Evolutionary conservation across 495 filamentous ascomycete genomes (phyloP).

Genomic region (Xylaria bambusicola): DNA sequence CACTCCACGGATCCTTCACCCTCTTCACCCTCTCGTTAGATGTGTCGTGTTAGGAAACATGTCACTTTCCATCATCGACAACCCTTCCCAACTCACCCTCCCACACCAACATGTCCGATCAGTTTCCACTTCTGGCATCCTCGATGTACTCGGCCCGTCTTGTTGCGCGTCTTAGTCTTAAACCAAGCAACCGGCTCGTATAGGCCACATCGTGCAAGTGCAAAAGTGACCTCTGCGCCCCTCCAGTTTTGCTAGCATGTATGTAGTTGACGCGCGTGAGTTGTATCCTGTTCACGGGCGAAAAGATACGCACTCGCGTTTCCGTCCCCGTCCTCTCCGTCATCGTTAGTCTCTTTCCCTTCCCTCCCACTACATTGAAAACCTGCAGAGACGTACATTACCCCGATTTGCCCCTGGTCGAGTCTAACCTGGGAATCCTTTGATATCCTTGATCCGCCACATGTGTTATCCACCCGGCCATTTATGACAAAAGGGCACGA

Average conservation of each 20-base stretch:
- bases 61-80: neutral
- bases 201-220: conserved; percentile 10
- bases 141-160: conserved; percentile 21
- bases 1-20: neutral
- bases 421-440: neutral
- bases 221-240: conserved; percentile 7
- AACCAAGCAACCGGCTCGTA: conserved; percentile 18
- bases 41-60: neutral
- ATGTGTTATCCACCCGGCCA: neutral
- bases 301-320: conserved; percentile 6
- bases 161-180: conserved; percentile 18
- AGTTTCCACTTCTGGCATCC: conserved; percentile 16
- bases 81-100: conserved; percentile 12
- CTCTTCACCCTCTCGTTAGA: neutral
- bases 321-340: conserved; percentile 11
- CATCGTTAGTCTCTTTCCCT: conserved; percentile 1
- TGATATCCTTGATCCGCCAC: neutral
- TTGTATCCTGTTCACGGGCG: conserved; percentile 12
- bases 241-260: neutral
- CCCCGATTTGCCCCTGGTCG: conserved; percentile 16
- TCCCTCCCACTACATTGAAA: conserved; percentile 14
- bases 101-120: conserved; percentile 16
- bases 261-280: conserved; percentile 4
- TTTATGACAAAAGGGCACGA: conserved; percentile 8
- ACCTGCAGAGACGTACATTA: conserved; percentile 15